Conservation (phyloP, 169 alveolate genomes). For the Eimeria falciformis region DNA sequence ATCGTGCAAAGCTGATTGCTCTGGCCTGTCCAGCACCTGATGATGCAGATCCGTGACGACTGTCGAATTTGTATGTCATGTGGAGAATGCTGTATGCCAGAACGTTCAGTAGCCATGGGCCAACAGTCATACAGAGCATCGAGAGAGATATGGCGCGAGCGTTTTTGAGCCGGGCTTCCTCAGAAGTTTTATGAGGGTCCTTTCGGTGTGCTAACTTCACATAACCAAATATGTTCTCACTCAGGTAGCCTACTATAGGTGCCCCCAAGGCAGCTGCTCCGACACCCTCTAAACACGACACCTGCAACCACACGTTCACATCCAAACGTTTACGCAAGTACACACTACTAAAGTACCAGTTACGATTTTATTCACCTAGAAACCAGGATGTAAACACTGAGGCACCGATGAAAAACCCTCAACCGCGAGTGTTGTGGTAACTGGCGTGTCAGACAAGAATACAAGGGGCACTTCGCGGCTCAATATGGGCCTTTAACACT, state of each 20-base stretch:
- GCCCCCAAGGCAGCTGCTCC: slow-evolving; percentile 89
- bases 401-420: too few relatives aligned
- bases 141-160: slow-evolving; percentile 88
- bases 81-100: slow-evolving; percentile 86
- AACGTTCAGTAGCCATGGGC: slow-evolving; percentile 87
- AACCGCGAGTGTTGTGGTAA: too few relatives aligned
- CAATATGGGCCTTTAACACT: not conserved
- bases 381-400: too few relatives aligned
- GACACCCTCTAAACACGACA: slow-evolving; percentile 90
- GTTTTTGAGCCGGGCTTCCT: slow-evolving; percentile 82
- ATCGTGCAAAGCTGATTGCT: too few relatives aligned
- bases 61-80: slow-evolving; percentile 79
- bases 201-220: slow-evolving; percentile 26
- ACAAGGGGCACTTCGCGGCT: too few relatives aligned
- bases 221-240: slow-evolving; percentile 90
- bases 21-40: too few relatives aligned
- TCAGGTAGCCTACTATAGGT: slow-evolving; percentile 89
- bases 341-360: too few relatives aligned
- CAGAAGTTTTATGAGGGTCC: slow-evolving; percentile 45
- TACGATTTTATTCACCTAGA: too few relatives aligned
- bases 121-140: slow-evolving; percentile 85
- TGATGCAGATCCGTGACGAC: slow-evolving; percentile 50
- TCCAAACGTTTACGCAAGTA: too few relatives aligned
- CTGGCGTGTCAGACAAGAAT: too few relatives aligned
- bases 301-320: too few relatives aligned